Base-by-base conservation (phyloP, 202 grass and related monocot species). In the Brachypodium distachyon region DNA sequence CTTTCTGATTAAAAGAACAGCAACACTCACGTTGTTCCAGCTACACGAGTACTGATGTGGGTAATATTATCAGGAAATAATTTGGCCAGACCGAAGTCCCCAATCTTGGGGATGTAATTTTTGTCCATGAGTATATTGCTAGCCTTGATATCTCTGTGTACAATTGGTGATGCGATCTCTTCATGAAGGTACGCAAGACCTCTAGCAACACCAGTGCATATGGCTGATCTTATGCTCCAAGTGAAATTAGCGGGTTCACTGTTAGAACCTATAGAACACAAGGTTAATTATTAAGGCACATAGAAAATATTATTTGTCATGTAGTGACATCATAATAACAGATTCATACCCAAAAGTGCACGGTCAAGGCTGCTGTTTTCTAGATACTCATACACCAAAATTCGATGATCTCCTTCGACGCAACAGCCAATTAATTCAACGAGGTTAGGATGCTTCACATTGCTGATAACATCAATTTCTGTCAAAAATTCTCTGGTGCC, bases 91-190 rank as follows among this genome's bases (percentile, higher is more conserved):
- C 96, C 96, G 14, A 99, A 99, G 57, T 99, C 96, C 53, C 96
- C 96, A 8, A 99, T 99, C 85, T 99, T 99, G 21, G 96, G 81
- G 14, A 10, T 28, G 77, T 87, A 99, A 58, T 85, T 67, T 34
- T 5, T 68, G 80, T 89, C 92, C 27, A 99, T 76, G 33, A 99
- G 91, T 77, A 99, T 79, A 53, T 99, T 99, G 73, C 96, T 99
- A 68, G 96, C 91, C 77, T 99, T 99, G 72, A 99, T 96, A 46
- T 99, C 96, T 79, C 96, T 85, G 28, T 99, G 96, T 16, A 99
- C 92, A 47, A 96, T 96, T 12, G 80, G 96, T 1, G 89, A 85
- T 25, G 81, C 74, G 18, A 90, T 79, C 74, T 88, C 92, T 82
- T 99, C 96, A 26, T 99, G 96, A 46, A 99, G 83, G 87, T 88